A percentile compares a stretch with the other conserved stretches of the same genome.
Conservation (phyloP, 805 yeast genomes). For the Yamadazyma kitorensis region DNA sequence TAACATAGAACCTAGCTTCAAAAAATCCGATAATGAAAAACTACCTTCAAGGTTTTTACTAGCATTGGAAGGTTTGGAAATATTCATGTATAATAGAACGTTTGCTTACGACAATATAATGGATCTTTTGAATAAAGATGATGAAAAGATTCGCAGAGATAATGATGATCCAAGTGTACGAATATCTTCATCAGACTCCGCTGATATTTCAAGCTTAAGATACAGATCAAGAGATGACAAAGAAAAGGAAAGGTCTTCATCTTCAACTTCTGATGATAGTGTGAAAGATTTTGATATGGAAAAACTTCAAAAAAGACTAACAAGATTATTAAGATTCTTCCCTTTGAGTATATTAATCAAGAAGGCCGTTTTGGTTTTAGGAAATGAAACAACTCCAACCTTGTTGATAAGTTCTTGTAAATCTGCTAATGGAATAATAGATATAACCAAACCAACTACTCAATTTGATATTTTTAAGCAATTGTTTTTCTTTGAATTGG, state of each 20-base stretch:
- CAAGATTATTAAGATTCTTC: conserved; percentile 32
- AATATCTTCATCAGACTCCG: not conserved
- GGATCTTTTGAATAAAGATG: conserved; percentile 29
- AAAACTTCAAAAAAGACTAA: conserved; percentile 10
- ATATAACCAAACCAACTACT: conserved; percentile 47
- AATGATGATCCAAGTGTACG: not conserved
- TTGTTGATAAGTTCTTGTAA: conserved; percentile 61
- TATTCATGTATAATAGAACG: conserved; percentile 78
- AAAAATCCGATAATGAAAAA: conserved; percentile 35
- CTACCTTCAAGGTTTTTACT: conserved; percentile 58
- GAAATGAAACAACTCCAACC: conserved; percentile 76
- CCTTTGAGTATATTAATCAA: conserved; percentile 63
- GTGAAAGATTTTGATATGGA: conserved; percentile 1
- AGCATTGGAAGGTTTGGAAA: conserved; percentile 73
- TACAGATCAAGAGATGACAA: conserved; percentile 2
- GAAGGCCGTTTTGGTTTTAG: conserved; percentile 73
- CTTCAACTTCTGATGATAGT: not conserved
- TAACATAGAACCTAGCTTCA: conserved; percentile 9
- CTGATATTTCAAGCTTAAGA: not conserved
- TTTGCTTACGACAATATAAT: conserved; percentile 69
- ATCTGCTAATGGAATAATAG: conserved; percentile 54
- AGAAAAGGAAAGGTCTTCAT: conserved; percentile 2
- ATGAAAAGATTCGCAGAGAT: not conserved
- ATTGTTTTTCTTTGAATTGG: conserved; percentile 42
- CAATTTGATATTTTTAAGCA: conserved; percentile 55